A percentile compares a stretch with the other conserved stretches of the same genome.
Conservation (phyloP, 345 rosid genomes). For the Trapa bicornis region DNA sequence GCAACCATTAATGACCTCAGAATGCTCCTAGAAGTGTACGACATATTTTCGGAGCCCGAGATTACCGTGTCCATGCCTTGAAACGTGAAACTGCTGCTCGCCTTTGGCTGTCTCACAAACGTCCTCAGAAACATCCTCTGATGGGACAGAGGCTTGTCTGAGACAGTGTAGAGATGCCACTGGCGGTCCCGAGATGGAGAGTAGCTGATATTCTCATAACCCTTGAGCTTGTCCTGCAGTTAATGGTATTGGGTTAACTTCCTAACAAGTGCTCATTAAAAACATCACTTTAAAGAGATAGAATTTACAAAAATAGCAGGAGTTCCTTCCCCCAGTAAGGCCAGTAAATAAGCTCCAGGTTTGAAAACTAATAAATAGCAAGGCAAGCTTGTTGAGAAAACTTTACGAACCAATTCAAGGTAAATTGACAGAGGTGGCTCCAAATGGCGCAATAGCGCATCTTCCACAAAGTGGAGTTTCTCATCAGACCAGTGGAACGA, state of each 20-base stretch:
- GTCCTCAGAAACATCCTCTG: constrained; percentile 96
- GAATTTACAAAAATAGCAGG: neutral
- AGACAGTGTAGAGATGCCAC: constrained; percentile 86
- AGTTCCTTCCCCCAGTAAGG: no score
- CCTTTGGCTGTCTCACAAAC: constrained; percentile 75
- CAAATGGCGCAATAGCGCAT: constrained; percentile 83
- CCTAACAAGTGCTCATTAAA: neutral
- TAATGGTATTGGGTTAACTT: neutral
- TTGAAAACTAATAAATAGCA: neutral
- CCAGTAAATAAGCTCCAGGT: no score
- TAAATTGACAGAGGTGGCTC: constrained; percentile 96
- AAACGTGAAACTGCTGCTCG: constrained; percentile 38
- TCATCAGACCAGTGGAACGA: constrained; percentile 89
- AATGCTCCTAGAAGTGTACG: constrained; percentile 74
- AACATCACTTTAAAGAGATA: neutral
- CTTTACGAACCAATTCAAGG: constrained; percentile 70
- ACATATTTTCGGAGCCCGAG: constrained; percentile 33
- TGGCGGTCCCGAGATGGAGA: constrained; percentile 79
- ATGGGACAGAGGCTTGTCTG: constrained; percentile 64
- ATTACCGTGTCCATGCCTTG: constrained; percentile 43
- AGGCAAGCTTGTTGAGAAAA: constrained; percentile 3
- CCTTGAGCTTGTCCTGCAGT: constrained; percentile 88
- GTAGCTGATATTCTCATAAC: constrained; percentile 58
- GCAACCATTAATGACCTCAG: constrained; percentile 80
- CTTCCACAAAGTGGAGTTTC: constrained; percentile 75